A percentile compares a stretch with the other conserved stretches of the same genome.
Conservation (phyloP, 2,329 filamentous ascomycete genomes). For the Botrytis deweyae region DNA sequence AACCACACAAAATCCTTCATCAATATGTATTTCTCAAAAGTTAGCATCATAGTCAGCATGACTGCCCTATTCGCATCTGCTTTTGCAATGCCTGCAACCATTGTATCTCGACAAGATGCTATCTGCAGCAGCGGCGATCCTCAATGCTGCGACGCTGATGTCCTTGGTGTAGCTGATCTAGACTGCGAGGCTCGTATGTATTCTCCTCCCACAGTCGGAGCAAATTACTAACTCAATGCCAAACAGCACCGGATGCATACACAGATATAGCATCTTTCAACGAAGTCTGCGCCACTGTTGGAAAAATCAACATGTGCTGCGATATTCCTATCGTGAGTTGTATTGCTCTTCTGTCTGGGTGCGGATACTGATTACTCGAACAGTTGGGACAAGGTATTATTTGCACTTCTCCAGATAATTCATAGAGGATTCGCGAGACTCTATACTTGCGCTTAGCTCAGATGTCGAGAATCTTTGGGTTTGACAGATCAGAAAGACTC, state of each 20-base stretch:
- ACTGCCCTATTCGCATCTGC: conserved; percentile 34
- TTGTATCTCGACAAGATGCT: background rate
- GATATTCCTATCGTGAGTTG: conserved; percentile 47
- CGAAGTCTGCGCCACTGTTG: conserved; percentile 32
- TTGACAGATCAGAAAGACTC: background rate
- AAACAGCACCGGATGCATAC: conserved; percentile 41
- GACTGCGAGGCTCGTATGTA: conserved; percentile 56
- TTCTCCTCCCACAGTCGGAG: background rate
- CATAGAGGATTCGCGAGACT: background rate
- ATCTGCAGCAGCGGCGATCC: conserved; percentile 37
- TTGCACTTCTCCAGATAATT: background rate
- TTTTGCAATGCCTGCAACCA: conserved; percentile 34
- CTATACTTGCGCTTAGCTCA: too few species aligned
- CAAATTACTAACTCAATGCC: background rate
- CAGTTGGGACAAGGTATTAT: conserved; percentile 11
- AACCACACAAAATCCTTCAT: conserved; percentile 3
- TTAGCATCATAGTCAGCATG: conserved; percentile 17
- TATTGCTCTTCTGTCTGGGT: background rate
- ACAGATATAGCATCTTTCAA: conserved; percentile 45
- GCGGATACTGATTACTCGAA: background rate
- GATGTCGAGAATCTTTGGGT: background rate
- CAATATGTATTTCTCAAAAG: conserved; percentile 26
- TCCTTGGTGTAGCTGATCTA: conserved; percentile 56
- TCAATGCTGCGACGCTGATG: conserved; percentile 62
- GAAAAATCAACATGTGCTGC: conserved; percentile 52